phyloP scores from a whole-genome alignment of 1,284 basidiomycete species.

The Irpex sp. region DNA sequence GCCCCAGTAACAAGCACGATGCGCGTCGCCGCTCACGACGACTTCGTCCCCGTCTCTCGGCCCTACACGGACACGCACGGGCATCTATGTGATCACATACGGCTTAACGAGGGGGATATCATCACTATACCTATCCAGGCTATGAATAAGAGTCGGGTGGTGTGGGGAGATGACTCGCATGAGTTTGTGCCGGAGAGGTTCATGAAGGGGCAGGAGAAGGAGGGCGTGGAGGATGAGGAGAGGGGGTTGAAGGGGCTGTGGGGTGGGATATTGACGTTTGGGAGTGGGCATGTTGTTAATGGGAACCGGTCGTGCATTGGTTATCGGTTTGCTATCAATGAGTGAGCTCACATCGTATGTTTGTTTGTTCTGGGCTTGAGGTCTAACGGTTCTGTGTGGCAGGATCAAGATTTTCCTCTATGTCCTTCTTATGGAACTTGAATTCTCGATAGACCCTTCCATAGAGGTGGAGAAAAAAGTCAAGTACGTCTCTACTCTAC shows the following conservation, averaged over 20 bases:
- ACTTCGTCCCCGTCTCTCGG: conserved; percentile 49
- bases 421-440: conserved; percentile 52
- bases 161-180: conserved; percentile 71
- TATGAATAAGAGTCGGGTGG: conserved; percentile 53
- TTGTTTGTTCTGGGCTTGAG: not conserved
- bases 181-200: conserved; percentile 65
- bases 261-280: conserved; percentile 64
- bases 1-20: conserved; percentile 65
- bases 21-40: conserved; percentile 51
- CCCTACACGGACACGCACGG: conserved; percentile 28
- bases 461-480: conserved; percentile 60
- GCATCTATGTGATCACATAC: conserved; percentile 35
- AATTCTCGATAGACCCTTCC: conserved; percentile 47
- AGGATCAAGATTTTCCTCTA: conserved; percentile 64
- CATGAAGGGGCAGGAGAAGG: conserved; percentile 28
- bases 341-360: conserved; percentile 41
- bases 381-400: not conserved
- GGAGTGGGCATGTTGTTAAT: conserved; percentile 45
- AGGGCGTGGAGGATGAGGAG: conserved; percentile 20
- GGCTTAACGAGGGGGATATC: conserved; percentile 53
- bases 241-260: conserved; percentile 56
- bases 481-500: conserved; percentile 43
- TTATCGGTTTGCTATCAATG: conserved; percentile 65
- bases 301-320: conserved; percentile 72
- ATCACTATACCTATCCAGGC: conserved; percentile 61